Percentiles rank a stretch among this genome's conserved stretches.
Evolutionary conservation across 2,329 filamentous ascomycete species (phyloP).

Genomic region (Arthroderma uncinatum): DNA sequence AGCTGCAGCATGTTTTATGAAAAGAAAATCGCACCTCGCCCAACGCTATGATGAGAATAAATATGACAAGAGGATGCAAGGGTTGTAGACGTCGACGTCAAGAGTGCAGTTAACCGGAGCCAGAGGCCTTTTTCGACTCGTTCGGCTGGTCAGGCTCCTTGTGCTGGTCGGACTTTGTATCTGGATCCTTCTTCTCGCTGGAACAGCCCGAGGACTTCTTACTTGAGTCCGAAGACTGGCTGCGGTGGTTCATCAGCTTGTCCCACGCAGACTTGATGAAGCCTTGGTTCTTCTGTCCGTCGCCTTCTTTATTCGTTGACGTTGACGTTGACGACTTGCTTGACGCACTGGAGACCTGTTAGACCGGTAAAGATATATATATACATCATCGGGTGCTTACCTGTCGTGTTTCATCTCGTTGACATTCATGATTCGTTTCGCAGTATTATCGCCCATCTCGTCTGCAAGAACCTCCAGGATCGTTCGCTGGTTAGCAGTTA

Average conservation of each 20-base stretch:
- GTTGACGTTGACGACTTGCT: constrained; percentile 4
- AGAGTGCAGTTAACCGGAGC: constrained; percentile 21
- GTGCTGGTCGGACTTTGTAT: constrained; percentile 16
- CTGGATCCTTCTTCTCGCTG: constrained; percentile 22
- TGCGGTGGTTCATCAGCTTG: constrained; percentile 64
- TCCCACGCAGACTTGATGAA: constrained; percentile 93
- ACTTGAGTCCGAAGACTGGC: constrained; percentile 12
- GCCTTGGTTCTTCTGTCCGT: constrained; percentile 66
- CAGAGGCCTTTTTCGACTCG: constrained; percentile 32
- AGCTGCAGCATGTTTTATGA: background rate
- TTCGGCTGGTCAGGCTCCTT: constrained; percentile 18
- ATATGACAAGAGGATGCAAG: constrained; percentile 1
- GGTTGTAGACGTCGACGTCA: background rate
- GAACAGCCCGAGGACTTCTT: constrained; percentile 5
- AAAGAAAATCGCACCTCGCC: constrained; percentile 19
- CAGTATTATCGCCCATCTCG: constrained; percentile 86
- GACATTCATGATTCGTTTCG: constrained; percentile 85
- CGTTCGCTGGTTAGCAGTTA: constrained; percentile 81
- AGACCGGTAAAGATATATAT: constrained; percentile 4
- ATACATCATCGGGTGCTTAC: background rate
- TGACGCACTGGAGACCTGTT: constrained; percentile 19
- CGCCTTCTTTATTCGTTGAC: constrained; percentile 15
- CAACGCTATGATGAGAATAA: constrained; percentile 28
- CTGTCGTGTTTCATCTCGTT: constrained; percentile 44
- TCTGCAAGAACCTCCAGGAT: constrained; percentile 93